Evolutionary conservation across 2,329 filamentous ascomycete species (phyloP), one percentile per base, ranked within the genome.

Genomic region (Curvularia sp.): DNA sequence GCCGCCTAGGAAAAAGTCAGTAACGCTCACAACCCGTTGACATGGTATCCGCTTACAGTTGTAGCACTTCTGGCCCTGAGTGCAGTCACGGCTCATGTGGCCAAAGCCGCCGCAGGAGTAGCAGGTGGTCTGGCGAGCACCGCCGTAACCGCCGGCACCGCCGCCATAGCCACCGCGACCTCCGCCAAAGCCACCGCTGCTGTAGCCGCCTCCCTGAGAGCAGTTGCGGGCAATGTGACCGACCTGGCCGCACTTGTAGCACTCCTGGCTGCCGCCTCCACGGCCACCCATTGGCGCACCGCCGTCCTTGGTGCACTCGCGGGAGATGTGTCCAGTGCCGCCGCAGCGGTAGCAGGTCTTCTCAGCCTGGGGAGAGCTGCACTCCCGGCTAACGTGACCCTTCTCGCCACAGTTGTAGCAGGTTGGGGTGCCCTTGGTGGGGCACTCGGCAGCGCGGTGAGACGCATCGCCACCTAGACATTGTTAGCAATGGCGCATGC

Each of bases 51-150:
- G 76, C 84, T 76, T 77, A 88, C 95, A 98, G 88, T 97, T 97
- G 89, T 98, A 99, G 89, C 95, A 99, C 86, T 98, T 98, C 85
- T 96, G 94, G 74, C 95, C 95, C 80, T 98, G 96, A 73, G 94
- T 96, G 82, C 95, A 99, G 82, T 98, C 95, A 85, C 93, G 90
- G 77, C 91, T 93, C 90, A 97, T 94, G 84, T 99, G 95, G 75
- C 94, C 94, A 77, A 92, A 93, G 68, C 95, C 95, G 72, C 95
- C 95, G 83, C 95, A 98, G 43, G 93, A 96, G 86, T 97, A 99
- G 89, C 95, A 98, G 71, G 93, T 97, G 54, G 74, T 76, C 68
- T 75, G 73, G 56, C 77, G 74, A 41, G 72, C 70, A 63, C 84
- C 79, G 52, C 76, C 74, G 60, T 71, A 77, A 53, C 75, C 81